phyloP scores from a whole-genome alignment of 352 stramenopile species.

The Globisporangium mamillatum region DNA sequence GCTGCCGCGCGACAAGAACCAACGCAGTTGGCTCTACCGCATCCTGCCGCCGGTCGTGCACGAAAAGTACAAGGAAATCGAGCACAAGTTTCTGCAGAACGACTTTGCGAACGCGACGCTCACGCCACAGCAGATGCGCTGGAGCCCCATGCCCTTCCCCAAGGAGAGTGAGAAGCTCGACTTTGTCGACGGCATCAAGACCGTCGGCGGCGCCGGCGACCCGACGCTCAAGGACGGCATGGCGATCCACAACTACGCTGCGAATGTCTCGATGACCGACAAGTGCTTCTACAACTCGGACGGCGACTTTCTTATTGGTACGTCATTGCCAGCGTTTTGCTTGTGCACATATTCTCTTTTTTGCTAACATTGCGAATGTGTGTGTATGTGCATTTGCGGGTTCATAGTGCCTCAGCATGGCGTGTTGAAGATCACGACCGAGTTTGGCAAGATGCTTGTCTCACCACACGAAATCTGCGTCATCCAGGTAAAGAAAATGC shows the following conservation, averaged over 20 bases:
- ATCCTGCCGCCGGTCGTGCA: slow-evolving; percentile 87
- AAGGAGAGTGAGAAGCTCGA: slow-evolving; percentile 49
- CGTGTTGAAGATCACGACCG: slow-evolving; percentile 90
- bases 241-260: slow-evolving; percentile 93
- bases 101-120: slow-evolving; percentile 70
- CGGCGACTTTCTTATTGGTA: slow-evolving; percentile 94
- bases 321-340: not conserved
- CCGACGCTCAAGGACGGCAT: slow-evolving; percentile 90
- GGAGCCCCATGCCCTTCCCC: slow-evolving; percentile 84
- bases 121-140: slow-evolving; percentile 92
- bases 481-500: slow-evolving; percentile 66
- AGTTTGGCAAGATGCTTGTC: slow-evolving; percentile 89
- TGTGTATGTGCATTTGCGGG: not conserved
- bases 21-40: slow-evolving; percentile 93
- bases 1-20: slow-evolving; percentile 83
- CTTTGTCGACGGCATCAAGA: slow-evolving; percentile 89
- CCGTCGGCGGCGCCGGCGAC: slow-evolving; percentile 86
- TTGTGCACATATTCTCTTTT: not conserved
- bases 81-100: slow-evolving; percentile 51
- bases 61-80: slow-evolving; percentile 54
- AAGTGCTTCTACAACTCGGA: slow-evolving; percentile 95
- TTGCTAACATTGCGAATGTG: slow-evolving; percentile 1
- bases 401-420: slow-evolving; percentile 87
- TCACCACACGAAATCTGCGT: slow-evolving; percentile 92
- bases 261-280: slow-evolving; percentile 88